Percentiles rank a stretch among this genome's conserved stretches.
Evolutionary conservation across 768 basidiomycete genomes (phyloP).

Genomic region (Strobilomyces dryophilus): DNA sequence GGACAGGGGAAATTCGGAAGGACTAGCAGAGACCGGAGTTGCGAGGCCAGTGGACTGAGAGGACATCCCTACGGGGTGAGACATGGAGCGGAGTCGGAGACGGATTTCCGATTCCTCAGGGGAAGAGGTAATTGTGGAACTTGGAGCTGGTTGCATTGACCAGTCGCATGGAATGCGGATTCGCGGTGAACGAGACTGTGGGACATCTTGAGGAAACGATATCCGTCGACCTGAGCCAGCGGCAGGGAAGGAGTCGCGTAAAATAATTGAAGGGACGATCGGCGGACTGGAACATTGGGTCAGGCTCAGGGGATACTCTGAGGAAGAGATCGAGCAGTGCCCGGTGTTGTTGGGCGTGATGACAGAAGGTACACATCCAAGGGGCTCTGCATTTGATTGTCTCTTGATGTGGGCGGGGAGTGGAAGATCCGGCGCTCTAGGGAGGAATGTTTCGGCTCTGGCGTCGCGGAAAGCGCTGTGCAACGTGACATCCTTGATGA

Average conservation of each 20-base stretch:
- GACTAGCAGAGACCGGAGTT: slow-evolving; percentile 8
- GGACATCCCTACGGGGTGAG: neutral
- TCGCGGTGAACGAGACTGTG: neutral
- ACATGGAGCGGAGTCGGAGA: slow-evolving; percentile 4
- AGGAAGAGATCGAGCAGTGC: neutral
- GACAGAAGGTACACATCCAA: neutral
- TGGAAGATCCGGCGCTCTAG: slow-evolving; percentile 24
- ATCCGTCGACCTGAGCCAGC: neutral
- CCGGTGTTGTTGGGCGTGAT: neutral
- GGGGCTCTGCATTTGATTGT: neutral
- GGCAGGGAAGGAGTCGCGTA: neutral
- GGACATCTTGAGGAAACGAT: slow-evolving; percentile 3
- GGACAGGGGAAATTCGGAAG: neutral
- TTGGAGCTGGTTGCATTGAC: neutral
- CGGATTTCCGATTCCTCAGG: slow-evolving; percentile 13
- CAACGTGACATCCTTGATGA: slow-evolving; percentile 26
- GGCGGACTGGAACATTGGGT: neutral
- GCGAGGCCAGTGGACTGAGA: neutral
- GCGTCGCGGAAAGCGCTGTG: slow-evolving; percentile 33
- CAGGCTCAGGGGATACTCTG: neutral
- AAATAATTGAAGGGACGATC: neutral
- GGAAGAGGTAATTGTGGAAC: slow-evolving; percentile 16
- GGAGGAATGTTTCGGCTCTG: slow-evolving; percentile 27
- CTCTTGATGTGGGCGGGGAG: slow-evolving; percentile 12
- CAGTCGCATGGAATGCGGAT: slow-evolving; percentile 15